Evolutionary conservation across 495 filamentous ascomycete genomes (phyloP).

Genomic region (Bathelium albidoporum): DNA sequence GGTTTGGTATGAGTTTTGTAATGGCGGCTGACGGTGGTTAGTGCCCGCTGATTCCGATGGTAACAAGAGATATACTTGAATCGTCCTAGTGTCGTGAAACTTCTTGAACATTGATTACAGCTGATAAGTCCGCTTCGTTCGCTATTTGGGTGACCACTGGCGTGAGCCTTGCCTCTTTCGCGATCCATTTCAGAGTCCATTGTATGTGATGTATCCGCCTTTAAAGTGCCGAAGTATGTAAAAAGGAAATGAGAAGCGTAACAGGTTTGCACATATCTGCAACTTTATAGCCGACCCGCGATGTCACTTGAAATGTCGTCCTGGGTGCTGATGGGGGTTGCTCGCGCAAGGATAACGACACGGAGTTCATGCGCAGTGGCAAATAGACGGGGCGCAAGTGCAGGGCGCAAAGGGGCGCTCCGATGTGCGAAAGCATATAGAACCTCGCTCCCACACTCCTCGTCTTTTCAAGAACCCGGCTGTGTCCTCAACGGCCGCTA

Average conservation of each 20-base stretch:
- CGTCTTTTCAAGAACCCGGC: background rate
- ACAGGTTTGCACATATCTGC: background rate
- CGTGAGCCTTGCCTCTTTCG: background rate
- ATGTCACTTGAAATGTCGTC: background rate
- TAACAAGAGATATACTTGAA: constrained; percentile 2
- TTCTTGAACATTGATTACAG: constrained; percentile 4
- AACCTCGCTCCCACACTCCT: background rate
- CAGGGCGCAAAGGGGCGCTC: background rate
- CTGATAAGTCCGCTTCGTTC: constrained; percentile 6
- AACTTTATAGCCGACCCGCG: background rate
- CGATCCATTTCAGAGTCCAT: background rate
- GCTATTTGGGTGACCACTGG: background rate
- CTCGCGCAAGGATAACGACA: background rate
- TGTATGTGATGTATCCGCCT: background rate
- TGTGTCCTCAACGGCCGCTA: background rate
- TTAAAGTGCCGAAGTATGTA: background rate
- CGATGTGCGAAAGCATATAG: background rate
- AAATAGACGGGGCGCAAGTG: background rate
- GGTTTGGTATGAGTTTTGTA: constrained; percentile 12
- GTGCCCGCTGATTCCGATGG: background rate
- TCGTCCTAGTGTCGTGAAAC: constrained; percentile 6
- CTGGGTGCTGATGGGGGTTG: background rate
- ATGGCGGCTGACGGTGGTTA: constrained; percentile 8
- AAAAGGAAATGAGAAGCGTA: background rate
- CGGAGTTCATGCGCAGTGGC: background rate